Percentiles rank a stretch among this genome's conserved stretches.
Evolutionary conservation across 2,329 filamentous ascomycete genomes (phyloP).

Genomic region (Pseudogymnoascus sp.): DNA sequence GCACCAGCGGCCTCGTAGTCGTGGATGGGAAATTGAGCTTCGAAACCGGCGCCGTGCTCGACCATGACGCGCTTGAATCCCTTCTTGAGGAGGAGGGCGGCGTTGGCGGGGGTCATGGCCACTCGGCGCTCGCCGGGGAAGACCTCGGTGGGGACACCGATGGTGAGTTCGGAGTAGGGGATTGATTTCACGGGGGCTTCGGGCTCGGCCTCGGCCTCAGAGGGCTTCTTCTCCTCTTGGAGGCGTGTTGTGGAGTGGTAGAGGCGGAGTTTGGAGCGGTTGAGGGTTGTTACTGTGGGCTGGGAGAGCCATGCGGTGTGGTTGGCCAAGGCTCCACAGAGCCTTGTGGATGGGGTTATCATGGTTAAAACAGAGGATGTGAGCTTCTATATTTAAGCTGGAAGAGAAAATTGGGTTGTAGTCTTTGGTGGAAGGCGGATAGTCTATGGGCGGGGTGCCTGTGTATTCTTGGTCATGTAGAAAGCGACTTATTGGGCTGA

Average conservation of each 20-base stretch:
- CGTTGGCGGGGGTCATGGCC: conserved; percentile 78
- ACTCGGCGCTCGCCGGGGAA: conserved; percentile 74
- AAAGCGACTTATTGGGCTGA: background rate
- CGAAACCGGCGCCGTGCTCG: conserved; percentile 70
- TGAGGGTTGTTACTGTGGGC: background rate
- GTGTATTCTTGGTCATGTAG: background rate
- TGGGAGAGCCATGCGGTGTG: conserved; percentile 2
- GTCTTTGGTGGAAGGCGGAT: background rate
- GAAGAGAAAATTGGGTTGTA: background rate
- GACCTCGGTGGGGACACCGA: conserved; percentile 76
- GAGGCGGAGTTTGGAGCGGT: background rate
- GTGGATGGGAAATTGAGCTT: conserved; percentile 69
- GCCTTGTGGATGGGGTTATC: conserved; percentile 4
- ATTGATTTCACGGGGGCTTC: conserved; percentile 10
- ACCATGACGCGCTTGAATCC: conserved; percentile 72
- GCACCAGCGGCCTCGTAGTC: conserved; percentile 74
- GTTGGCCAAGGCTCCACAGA: conserved; percentile 7
- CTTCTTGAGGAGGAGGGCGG: conserved; percentile 74
- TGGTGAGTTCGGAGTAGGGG: conserved; percentile 65
- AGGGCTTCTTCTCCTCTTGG: background rate
- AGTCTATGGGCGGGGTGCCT: background rate
- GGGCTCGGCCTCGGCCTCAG: background rate
- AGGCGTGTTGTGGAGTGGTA: background rate
- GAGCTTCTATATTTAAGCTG: background rate
- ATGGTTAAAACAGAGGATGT: background rate